Conservation (phyloP, 495 filamentous ascomycete genomes). For the Hypoxylon fragiforme region DNA sequence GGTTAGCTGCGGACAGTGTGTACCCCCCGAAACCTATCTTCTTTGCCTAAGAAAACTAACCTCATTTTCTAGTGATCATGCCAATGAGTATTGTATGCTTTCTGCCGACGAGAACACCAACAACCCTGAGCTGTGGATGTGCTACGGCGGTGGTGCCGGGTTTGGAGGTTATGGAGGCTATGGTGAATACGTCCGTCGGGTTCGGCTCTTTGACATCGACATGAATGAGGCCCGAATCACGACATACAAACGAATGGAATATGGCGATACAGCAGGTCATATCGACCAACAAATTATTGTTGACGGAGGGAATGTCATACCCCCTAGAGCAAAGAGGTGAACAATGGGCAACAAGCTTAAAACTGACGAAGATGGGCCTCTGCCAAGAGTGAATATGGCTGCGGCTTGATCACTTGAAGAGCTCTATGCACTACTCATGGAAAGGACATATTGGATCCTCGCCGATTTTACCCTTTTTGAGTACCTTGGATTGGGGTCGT, state of each 20-base stretch:
- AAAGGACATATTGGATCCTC: conserved; percentile 13
- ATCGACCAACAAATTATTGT: conserved; percentile 89
- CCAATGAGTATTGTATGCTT: conserved; percentile 91
- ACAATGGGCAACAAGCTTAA: too few species aligned
- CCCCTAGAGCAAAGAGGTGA: conserved; percentile 27
- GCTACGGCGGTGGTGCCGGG: conserved; percentile 85
- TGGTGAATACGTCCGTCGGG: conserved; percentile 76
- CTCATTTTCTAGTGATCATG: conserved; percentile 70
- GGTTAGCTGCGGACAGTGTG: conserved; percentile 89
- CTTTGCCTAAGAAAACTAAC: conserved; percentile 1
- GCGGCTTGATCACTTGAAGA: background rate
- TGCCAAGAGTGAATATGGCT: background rate
- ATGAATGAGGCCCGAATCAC: conserved; percentile 81
- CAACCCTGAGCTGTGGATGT: conserved; percentile 92
- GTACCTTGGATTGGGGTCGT: conserved; percentile 16
- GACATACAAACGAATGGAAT: conserved; percentile 92
- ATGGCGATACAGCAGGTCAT: conserved; percentile 67
- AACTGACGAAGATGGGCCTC: too few species aligned
- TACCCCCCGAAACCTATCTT: conserved; percentile 19
- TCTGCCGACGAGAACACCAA: conserved; percentile 51
- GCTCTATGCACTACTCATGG: background rate
- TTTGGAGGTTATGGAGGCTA: conserved; percentile 96
- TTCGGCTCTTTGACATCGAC: conserved; percentile 91
- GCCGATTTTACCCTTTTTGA: background rate
- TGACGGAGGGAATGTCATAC: conserved; percentile 69